Percentiles rank a stretch among this genome's conserved stretches.
These are phyloP conservation scores for Didymellaceae sp. DNA, from an alignment of 2,329 filamentous ascomycete species.

Conservation along the genomic window DNA sequence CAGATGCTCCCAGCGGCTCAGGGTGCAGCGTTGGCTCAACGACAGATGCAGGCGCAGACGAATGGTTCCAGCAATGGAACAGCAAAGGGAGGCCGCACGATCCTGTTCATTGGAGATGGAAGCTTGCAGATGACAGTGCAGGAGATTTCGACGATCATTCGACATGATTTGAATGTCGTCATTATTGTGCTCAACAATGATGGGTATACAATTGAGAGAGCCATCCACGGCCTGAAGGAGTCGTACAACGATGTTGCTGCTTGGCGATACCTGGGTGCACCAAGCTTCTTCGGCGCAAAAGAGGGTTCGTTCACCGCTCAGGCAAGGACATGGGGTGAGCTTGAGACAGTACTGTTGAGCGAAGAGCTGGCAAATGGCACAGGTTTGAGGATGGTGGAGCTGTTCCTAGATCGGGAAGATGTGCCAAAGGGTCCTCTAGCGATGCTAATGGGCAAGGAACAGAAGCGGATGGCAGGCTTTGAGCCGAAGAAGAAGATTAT, in stretches of 20 bases:
- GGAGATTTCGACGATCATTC: slow-evolving; percentile 48
- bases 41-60: slow-evolving; percentile 8
- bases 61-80: slow-evolving; percentile 4
- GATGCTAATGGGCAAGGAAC: slow-evolving; percentile 14
- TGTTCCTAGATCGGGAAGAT: slow-evolving; percentile 45
- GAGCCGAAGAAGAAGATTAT: not conserved
- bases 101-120: slow-evolving; percentile 47
- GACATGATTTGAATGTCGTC: slow-evolving; percentile 39
- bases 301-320: slow-evolving; percentile 22
- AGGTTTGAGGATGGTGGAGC: slow-evolving; percentile 52
- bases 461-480: slow-evolving; percentile 5
- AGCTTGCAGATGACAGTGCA: slow-evolving; percentile 50
- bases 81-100: slow-evolving; percentile 31
- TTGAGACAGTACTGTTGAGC: slow-evolving; percentile 50
- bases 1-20: slow-evolving; percentile 65
- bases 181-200: slow-evolving; percentile 49
- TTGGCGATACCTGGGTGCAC: slow-evolving; percentile 29
- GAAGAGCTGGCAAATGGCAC: slow-evolving; percentile 47
- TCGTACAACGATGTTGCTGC: slow-evolving; percentile 32
- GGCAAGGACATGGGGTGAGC: slow-evolving; percentile 55
- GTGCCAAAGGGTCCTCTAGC: slow-evolving; percentile 19
- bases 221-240: slow-evolving; percentile 43
- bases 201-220: slow-evolving; percentile 51
- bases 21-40: slow-evolving; percentile 56
- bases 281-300: slow-evolving; percentile 28